Percentiles rank a stretch among this genome's conserved stretches.
phyloP scores from a whole-genome alignment of 768 basidiomycete species.

The Psilocybe sp. region DNA sequence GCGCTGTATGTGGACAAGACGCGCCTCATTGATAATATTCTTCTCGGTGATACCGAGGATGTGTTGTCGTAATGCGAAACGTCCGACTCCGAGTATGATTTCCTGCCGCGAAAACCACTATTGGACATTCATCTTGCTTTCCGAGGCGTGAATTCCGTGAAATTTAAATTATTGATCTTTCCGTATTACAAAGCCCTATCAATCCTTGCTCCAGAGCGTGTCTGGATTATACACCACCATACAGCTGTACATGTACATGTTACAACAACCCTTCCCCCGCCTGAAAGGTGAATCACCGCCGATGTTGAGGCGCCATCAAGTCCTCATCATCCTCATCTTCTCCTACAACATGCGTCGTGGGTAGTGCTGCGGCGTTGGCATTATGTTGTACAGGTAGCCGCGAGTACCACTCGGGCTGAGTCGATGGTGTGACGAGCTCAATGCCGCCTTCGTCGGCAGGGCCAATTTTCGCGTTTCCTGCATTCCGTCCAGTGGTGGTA shows the following conservation, averaged over 20 bases:
- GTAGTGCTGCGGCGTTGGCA: conserved; percentile 2
- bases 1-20: conserved; percentile 86
- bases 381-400: conserved; percentile 42
- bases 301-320: conserved; percentile 20
- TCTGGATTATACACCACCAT: too few relatives aligned
- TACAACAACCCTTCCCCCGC: too few relatives aligned
- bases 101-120: too few relatives aligned
- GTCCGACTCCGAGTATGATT: too few relatives aligned
- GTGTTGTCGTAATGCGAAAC: conserved; percentile 21
- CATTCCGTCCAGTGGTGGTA: conserved; percentile 58
- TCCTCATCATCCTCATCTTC: conserved; percentile 45
- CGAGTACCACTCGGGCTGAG: conserved; percentile 60
- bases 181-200: too few relatives aligned
- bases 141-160: too few relatives aligned
- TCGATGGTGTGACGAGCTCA: conserved; percentile 20
- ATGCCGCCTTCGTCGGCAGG: conserved; percentile 21
- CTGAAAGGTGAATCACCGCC: too few relatives aligned
- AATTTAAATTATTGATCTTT: too few relatives aligned
- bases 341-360: conserved; percentile 42
- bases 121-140: too few relatives aligned
- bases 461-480: conserved; percentile 18
- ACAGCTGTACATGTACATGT: too few relatives aligned
- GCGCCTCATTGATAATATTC: conserved; percentile 89
- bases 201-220: too few relatives aligned
- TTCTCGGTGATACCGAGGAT: conserved; percentile 53